Conservation (phyloP, 2,329 filamentous ascomycete species). For the Stemphylium vesicarium region DNA sequence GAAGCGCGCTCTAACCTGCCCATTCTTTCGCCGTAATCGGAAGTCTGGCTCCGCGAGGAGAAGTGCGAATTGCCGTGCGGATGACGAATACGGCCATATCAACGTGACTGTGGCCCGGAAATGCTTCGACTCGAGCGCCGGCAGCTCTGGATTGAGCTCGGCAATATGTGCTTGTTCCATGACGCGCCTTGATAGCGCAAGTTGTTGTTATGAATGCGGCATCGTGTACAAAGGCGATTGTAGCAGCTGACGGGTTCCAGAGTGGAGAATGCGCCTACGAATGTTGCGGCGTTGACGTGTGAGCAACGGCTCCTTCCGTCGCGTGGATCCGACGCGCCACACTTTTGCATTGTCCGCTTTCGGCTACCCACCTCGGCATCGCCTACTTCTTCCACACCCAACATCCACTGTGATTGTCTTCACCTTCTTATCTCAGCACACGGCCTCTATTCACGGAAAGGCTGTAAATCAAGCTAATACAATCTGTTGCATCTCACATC, state of each 20-base stretch:
- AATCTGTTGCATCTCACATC: too few relatives aligned
- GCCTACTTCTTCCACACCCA: not conserved
- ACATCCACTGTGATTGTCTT: not conserved
- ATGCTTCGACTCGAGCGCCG: constrained; percentile 38
- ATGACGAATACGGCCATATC: constrained; percentile 88
- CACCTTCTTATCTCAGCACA: not conserved
- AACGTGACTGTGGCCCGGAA: constrained; percentile 80
- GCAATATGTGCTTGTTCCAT: constrained; percentile 44
- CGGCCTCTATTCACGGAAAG: not conserved
- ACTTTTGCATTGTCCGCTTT: constrained; percentile 1
- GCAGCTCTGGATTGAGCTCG: constrained; percentile 40
- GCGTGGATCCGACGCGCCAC: constrained; percentile 12
- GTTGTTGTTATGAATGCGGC: constrained; percentile 10
- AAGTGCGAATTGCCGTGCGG: constrained; percentile 75
- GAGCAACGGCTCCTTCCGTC: constrained; percentile 15
- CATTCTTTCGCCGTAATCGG: constrained; percentile 74
- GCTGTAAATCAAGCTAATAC: too few relatives aligned
- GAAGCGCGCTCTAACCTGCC: constrained; percentile 82
- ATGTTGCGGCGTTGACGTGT: constrained; percentile 5
- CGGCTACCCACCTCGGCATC: constrained; percentile 6
- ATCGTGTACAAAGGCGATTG: constrained; percentile 1
- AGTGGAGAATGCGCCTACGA: not conserved
- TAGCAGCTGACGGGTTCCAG: not conserved
- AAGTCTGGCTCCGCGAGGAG: constrained; percentile 86
- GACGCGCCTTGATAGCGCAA: constrained; percentile 13